Percentiles rank a stretch among this genome's conserved stretches.
Conservation (phyloP, 139 green algal species). For the Gonium pectorale region DNA sequence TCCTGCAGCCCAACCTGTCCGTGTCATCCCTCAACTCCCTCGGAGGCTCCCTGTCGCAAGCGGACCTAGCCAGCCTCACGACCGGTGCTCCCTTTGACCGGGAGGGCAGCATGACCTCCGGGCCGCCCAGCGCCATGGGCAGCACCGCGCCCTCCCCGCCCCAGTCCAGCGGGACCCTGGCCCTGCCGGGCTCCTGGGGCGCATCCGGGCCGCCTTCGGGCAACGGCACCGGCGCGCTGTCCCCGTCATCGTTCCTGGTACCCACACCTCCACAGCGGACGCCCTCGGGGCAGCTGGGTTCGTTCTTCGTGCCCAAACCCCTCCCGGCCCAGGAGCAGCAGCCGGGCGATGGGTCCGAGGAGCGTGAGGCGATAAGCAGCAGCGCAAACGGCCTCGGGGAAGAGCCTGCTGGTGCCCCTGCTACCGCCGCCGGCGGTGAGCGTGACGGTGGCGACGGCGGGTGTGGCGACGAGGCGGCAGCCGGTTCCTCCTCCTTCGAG, state of each 20-base stretch:
- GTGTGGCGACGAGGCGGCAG: no score
- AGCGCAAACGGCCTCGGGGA: no score
- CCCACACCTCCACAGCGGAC: not conserved
- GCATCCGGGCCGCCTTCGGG: not conserved
- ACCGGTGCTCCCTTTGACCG: not conserved
- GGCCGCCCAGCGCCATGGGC: not conserved
- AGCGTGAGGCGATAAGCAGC: no score
- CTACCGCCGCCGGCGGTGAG: no score
- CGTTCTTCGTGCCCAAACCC: conserved; percentile 12
- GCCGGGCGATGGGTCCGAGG: no score
- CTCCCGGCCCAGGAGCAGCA: no score
- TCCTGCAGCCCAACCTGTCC: conserved; percentile 50
- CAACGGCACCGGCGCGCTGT: not conserved
- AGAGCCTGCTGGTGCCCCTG: no score
- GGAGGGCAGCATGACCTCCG: not conserved
- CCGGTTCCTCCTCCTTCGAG: no score
- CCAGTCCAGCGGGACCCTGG: not conserved
- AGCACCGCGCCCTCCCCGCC: conserved; percentile 4
- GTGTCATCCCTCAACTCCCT: conserved; percentile 39
- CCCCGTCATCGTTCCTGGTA: not conserved
- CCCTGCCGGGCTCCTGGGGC: no score
- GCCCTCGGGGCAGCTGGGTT: no score
- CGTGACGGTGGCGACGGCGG: no score
- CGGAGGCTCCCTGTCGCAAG: conserved; percentile 3
- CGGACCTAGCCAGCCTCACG: not conserved